A percentile compares a stretch with the other conserved stretches of the same genome.
Conservation (phyloP, 192 early-diverging fungal species). For the Entomortierella parvispora region DNA sequence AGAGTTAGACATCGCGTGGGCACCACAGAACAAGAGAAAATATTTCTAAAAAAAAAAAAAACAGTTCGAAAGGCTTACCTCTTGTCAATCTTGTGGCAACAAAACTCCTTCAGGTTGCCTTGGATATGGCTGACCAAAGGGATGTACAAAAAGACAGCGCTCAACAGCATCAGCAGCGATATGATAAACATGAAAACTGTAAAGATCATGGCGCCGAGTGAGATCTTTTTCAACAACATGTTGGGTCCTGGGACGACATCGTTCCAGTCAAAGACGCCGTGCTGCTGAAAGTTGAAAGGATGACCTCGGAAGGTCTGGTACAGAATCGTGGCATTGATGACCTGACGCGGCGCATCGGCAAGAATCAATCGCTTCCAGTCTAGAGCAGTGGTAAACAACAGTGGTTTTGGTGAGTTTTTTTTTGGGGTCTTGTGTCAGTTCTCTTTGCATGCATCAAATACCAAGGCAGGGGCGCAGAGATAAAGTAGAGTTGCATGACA, state of each 20-base stretch:
- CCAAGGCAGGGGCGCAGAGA: neutral
- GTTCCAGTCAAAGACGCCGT: slow-evolving; percentile 32
- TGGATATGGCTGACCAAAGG: slow-evolving; percentile 81
- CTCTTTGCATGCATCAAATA: neutral
- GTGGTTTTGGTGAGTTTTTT: neutral
- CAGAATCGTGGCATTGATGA: slow-evolving; percentile 68
- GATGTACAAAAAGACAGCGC: slow-evolving; percentile 77
- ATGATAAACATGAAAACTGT: slow-evolving; percentile 73
- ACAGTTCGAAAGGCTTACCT: slow-evolving; percentile 58
- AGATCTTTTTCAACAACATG: slow-evolving; percentile 27
- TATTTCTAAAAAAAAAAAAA: too few relatives aligned
- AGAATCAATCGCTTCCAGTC: slow-evolving; percentile 87
- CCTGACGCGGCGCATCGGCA: slow-evolving; percentile 84
- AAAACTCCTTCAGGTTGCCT: slow-evolving; percentile 91
- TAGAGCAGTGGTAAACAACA: slow-evolving; percentile 8
- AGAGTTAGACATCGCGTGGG: too few relatives aligned
- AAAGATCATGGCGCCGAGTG: slow-evolving; percentile 62
- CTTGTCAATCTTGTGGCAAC: slow-evolving; percentile 91
- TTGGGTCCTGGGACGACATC: neutral
- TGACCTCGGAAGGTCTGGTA: slow-evolving; percentile 46
- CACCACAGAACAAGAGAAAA: slow-evolving; percentile 4
- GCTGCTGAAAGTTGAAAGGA: neutral
- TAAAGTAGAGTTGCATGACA: neutral
- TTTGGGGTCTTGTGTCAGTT: too few relatives aligned
- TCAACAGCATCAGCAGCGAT: slow-evolving; percentile 61